Evolutionary conservation across 495 filamentous ascomycete genomes (phyloP), one percentile per base, ranked within the genome.

Genomic region (Tuber calosporum): DNA sequence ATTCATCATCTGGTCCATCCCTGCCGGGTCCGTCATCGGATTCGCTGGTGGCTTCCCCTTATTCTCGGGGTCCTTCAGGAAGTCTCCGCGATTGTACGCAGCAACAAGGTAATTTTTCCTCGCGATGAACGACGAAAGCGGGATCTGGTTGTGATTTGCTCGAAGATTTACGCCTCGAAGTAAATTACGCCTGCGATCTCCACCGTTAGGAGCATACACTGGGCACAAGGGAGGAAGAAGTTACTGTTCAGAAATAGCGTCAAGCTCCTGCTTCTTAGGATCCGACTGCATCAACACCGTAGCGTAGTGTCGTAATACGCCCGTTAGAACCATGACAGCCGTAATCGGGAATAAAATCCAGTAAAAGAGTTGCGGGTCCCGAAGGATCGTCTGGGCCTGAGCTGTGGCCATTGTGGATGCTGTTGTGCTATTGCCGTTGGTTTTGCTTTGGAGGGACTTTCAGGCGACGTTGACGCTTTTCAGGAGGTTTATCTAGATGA

Each of bases 1-100:
- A 72, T 94, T 94, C 95, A 98, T 98, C 94, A 98, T 97, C 72
- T 92, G 93, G 81, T 98, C 96, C 96, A 98, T 99, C 68, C 92
- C 93, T 69, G 90, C 91, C n/a, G 95, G 95, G 83, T 99, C 95
- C 43, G 90, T 91, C 92, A 98, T 94, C 30, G 96, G 95, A 83
- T 99, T 98, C 69, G 92, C 89, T 19, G 92, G 90, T 37, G 93
- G 90, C 83, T 97, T 91, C 69, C 93, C 94, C 74, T 89, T 90
- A 79, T 86, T 88, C 19, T 93, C 90, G 8, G 93, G 94, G 77
- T 94, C 92, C 83, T 97, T 97, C 39, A 99, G 84, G 83, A 92
- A 98, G 36, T 87, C 87, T 67, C 96, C 95, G 48, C 87, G 90
- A 79, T 96, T 90, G 85, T 90, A 98, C 20, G 88, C 90, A 0